phyloP scores from a whole-genome alignment of 2,329 filamentous ascomycete genomes.

The Trichophaea hybrida region DNA sequence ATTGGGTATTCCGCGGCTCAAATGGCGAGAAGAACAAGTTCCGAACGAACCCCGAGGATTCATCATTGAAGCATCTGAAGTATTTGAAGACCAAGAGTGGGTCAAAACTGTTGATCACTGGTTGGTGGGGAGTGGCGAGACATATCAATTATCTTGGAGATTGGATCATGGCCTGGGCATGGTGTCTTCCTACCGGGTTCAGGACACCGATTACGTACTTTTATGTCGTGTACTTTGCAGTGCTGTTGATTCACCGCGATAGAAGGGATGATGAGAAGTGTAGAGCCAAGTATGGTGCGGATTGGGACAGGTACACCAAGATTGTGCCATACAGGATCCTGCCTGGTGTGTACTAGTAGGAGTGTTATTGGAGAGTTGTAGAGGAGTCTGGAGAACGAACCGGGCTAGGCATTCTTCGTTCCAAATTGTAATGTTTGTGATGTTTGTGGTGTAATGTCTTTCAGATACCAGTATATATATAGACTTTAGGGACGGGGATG shows the following conservation, averaged over 20 bases:
- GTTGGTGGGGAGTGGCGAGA: conserved; percentile 84
- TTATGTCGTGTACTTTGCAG: conserved; percentile 80
- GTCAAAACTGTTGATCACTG: conserved; percentile 64
- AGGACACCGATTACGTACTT: conserved; percentile 87
- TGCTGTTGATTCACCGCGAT: conserved; percentile 75
- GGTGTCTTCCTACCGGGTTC: conserved; percentile 78
- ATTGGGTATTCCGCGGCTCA: conserved; percentile 80
- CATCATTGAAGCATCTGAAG: conserved; percentile 61
- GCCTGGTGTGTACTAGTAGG: conserved; percentile 59
- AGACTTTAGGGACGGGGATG: no score
- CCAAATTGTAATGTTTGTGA: background rate
- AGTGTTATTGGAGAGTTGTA: background rate
- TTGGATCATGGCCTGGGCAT: conserved; percentile 88
- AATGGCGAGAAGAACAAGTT: conserved; percentile 95
- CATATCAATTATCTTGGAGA: conserved; percentile 96
- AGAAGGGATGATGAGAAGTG: conserved; percentile 84
- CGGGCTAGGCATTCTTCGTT: background rate
- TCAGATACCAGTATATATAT: no score
- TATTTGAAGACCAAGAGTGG: conserved; percentile 76
- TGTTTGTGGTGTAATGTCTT: background rate
- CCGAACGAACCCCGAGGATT: conserved; percentile 71
- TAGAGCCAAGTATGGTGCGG: conserved; percentile 73
- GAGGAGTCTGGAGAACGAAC: background rate
- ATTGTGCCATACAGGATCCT: conserved; percentile 70
- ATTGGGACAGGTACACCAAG: conserved; percentile 81